phyloP scores from a whole-genome alignment of 1,284 basidiomycete species.

The Malassezia psittaci region DNA sequence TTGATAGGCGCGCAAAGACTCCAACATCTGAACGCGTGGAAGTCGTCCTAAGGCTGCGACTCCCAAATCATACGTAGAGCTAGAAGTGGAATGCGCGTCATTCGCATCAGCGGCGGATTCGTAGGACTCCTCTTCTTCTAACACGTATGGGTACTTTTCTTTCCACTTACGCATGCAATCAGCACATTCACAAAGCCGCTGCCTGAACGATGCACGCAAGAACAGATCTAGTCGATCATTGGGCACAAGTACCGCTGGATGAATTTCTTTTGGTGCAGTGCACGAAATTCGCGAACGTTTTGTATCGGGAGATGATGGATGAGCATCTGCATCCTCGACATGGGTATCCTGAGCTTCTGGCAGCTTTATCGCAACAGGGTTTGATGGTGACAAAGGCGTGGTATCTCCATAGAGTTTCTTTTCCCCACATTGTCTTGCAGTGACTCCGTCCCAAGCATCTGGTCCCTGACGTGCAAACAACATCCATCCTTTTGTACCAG shows the following conservation, averaged over 20 bases:
- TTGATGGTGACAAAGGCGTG: too few species aligned
- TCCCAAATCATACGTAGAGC: conserved; percentile 48
- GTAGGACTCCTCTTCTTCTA: conserved; percentile 48
- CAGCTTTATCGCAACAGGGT: too few species aligned
- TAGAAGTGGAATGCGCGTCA: conserved; percentile 25
- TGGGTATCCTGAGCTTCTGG: too few species aligned
- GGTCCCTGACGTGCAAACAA: not conserved
- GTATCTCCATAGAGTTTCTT: not conserved
- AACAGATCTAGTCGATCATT: conserved; percentile 34
- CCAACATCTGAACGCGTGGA: conserved; percentile 48
- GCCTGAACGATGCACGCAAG: conserved; percentile 43
- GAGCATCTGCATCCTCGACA: not conserved
- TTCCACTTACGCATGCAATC: conserved; percentile 22
- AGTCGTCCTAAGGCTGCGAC: conserved; percentile 46
- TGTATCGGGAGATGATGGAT: not conserved
- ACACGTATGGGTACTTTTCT: conserved; percentile 38
- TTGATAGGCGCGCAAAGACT: conserved; percentile 46
- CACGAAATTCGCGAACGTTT: not conserved
- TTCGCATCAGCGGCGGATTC: conserved; percentile 36
- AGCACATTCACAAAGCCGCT: conserved; percentile 45
- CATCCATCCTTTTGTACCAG: conserved; percentile 16
- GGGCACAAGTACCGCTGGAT: not conserved
- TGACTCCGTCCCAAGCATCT: not conserved
- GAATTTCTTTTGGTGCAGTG: not conserved
- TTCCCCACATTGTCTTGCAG: not conserved